These are phyloP conservation scores for Epichloe uncinata DNA, from an alignment of 2,329 filamentous ascomycete species.

Conservation along the genomic window DNA sequence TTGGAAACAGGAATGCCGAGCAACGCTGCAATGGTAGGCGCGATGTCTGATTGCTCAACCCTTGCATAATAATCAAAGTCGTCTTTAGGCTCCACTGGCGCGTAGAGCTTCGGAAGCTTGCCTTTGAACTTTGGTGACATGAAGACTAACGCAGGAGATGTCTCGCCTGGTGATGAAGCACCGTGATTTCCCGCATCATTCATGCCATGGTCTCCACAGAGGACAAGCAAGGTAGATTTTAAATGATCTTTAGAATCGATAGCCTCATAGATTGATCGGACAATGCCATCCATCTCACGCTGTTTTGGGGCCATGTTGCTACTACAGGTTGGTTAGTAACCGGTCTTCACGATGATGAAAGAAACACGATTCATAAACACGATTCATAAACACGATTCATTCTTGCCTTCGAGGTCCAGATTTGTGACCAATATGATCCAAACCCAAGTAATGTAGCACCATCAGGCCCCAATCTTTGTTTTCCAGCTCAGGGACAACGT, in stretches of 20 bases:
- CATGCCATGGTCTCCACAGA: conserved; percentile 98
- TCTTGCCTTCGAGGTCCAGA: conserved; percentile 67
- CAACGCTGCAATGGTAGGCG: conserved; percentile 74
- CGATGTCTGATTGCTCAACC: conserved; percentile 91
- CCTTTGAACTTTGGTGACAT: conserved; percentile 67
- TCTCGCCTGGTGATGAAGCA: conserved; percentile 85
- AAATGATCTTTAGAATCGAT: conserved; percentile 61
- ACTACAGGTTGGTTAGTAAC: conserved; percentile 27
- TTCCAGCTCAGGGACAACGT: conserved; percentile 63
- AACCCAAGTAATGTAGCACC: conserved; percentile 87
- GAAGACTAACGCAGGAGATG: conserved; percentile 83
- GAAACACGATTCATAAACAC: background rate
- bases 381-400: background rate
- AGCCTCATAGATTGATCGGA: conserved; percentile 60
- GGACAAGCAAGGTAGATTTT: conserved; percentile 63
- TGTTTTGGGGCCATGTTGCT: conserved; percentile 91
- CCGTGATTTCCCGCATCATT: conserved; percentile 97
- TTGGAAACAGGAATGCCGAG: conserved; percentile 77
- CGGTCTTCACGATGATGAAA: background rate
- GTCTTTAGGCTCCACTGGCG: conserved; percentile 45
- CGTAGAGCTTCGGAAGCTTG: conserved; percentile 29
- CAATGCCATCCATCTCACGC: conserved; percentile 79
- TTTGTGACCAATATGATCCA: conserved; percentile 97
- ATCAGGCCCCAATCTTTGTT: conserved; percentile 81
- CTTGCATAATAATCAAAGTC: conserved; percentile 74